Base-by-base conservation (phyloP, 176 grass and related monocot species). In the Bothriochloa decipiens region DNA sequence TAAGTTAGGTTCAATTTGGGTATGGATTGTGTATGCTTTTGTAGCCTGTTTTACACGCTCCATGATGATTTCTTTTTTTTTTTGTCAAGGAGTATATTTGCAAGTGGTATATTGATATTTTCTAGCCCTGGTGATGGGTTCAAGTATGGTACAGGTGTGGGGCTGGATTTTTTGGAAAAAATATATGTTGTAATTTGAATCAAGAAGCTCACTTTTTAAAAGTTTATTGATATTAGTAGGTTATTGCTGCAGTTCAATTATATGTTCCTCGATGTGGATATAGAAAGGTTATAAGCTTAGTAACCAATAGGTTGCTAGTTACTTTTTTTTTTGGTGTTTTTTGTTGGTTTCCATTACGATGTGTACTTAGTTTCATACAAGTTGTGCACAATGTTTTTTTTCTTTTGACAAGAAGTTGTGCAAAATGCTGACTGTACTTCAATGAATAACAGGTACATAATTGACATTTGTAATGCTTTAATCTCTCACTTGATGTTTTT, bases 61-160 rank as follows among this genome's bases (percentile, higher is more conserved):
- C 6, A 33, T 33, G 10, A 58, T 65, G 26, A 28, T 13, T 18
- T 37, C 13, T 23, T 16, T 64, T 80, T 4, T 25, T 52, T 71
- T 72, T 6, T 26, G 5, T 70, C 27, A 16, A 29, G 20, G 2
- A 46, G 12, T 49, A 42, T 70, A 25, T 25, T 10, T 5, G 68
- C 4, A 50, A 14, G 52, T 83, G 81, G 2, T 55, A 63, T 40
- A 72, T 53, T 83, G 2, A 64, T 72, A 3, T 40, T 63, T 74
- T 36, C 28, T 70, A n/a, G 4, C 5, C 3, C 8, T 27, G 40
- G 76, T 4, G 26, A 8, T 77, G 35, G 14, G 63, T 74, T 73
- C 33, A 6, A n/a, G 5, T 65, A 22, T 45, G 13, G 42, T 55
- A 9, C 8, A 12, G 2, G 42, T 57, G 17, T 11, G 37, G 15